Evolutionary conservation across 768 basidiomycete genomes (phyloP), one percentile per base, ranked within the genome.

Genomic region (Serendipita sp.): DNA sequence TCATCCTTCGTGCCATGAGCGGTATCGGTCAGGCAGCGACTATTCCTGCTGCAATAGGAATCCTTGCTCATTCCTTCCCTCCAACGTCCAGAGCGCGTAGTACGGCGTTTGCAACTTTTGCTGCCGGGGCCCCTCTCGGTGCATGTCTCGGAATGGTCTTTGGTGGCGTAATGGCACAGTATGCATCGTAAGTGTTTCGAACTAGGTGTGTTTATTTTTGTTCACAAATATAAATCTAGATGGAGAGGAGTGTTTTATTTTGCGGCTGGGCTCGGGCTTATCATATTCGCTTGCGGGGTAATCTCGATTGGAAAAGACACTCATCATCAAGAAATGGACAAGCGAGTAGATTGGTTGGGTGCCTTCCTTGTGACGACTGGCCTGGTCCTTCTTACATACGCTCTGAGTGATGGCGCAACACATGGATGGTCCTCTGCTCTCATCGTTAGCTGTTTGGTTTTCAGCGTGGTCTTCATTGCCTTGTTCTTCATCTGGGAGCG

Each of bases 121-220:
- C 86, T 0, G 88, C 89, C 0, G 93, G 92, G 24, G 88, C 86
- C 0, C 90, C 92, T 0, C 69, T 93, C 3, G 92, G 92, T 0
- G 86, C 78, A 0, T 85, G 81, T 0, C 72, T 91, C 16, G 90
- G 91, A 1, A 76, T 77, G 31, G 72, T 82, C 0, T 64, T 90
- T 0, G 90, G 90, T 16, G 89, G 88, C 20, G 73, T 84, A 1
- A 71, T 90, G 20, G 86, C 84, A 0, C 79, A 89, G 67, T 73
- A 76, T 7, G 72, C 73, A 53, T 28, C 56, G 76, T 78, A 63
- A 62, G 74, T 70, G 2, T 20, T 2, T 13, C 34, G 5, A 17
- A 5, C 1, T 0, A 3, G 31, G 3, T 4, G 9, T 38, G 3
- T 65, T 30, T 2, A 31, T 43, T 63, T 66, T 22, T 68, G 9